These are phyloP conservation scores for Chloris gayana DNA, from an alignment of 176 grass and related monocot species.

Conservation along the genomic window DNA sequence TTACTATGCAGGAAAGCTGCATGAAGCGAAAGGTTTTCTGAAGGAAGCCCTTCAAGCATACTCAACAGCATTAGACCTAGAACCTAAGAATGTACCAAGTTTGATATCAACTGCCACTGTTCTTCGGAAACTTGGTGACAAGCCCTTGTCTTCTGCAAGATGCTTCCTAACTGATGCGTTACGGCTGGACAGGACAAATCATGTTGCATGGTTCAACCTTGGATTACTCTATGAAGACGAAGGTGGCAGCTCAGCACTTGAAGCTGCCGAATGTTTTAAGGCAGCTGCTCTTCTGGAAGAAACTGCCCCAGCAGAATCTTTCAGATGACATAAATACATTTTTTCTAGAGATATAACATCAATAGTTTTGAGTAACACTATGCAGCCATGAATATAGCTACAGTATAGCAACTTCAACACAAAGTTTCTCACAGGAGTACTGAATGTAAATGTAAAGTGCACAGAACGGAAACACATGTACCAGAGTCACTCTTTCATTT, in stretches of 20 bases:
- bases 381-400: constrained; percentile 22
- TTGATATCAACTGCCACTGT: constrained; percentile 66
- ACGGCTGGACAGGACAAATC: constrained; percentile 67
- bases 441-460: not conserved
- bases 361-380: constrained; percentile 16
- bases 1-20: constrained; percentile 59
- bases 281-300: constrained; percentile 81
- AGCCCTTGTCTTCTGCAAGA: constrained; percentile 55
- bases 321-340: constrained; percentile 60
- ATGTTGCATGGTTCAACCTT: constrained; percentile 89
- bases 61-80: constrained; percentile 64
- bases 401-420: not conserved
- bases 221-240: constrained; percentile 73
- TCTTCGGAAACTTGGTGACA: constrained; percentile 54
- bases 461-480: not conserved
- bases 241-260: constrained; percentile 49
- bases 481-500: not conserved
- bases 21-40: constrained; percentile 61
- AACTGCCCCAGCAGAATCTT: constrained; percentile 74
- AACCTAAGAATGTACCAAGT: constrained; percentile 72
- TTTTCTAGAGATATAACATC: constrained; percentile 42
- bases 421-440: not conserved
- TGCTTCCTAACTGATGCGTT: constrained; percentile 71
- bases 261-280: constrained; percentile 87
- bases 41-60: constrained; percentile 68